Evolutionary conservation across 108 stramenopile genomes (phyloP).

Genomic region (Cyclotella cryptica): DNA sequence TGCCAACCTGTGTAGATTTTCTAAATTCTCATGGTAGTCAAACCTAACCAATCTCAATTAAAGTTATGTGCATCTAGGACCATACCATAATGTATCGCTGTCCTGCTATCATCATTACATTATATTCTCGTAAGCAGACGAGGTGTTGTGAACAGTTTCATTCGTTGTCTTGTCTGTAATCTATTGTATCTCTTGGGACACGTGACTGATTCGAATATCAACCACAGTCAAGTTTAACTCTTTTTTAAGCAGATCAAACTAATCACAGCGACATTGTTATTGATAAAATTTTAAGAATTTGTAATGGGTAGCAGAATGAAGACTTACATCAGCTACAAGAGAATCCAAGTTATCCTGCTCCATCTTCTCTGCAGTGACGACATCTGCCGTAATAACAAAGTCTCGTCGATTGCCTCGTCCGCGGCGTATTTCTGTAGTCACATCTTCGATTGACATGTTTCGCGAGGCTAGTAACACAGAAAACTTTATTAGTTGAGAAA

Average conservation of each 20-base stretch:
- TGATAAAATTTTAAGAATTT: background rate
- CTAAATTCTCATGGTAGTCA: background rate
- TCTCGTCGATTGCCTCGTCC: constrained; percentile 55
- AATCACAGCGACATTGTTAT: background rate
- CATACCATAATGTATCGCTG: too few relatives aligned
- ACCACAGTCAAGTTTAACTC: constrained; percentile 67
- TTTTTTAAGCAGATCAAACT: constrained; percentile 64
- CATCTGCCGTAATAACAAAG: constrained; percentile 75
- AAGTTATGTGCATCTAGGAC: background rate
- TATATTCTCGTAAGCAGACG: background rate
- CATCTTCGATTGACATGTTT: constrained; percentile 80
- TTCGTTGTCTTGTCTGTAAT: too few relatives aligned
- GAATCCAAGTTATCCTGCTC: constrained; percentile 60
- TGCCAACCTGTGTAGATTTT: background rate
- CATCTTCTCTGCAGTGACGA: constrained; percentile 57
- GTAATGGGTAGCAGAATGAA: background rate
- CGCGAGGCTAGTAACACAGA: constrained; percentile 27
- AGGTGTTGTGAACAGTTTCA: background rate
- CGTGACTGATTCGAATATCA: constrained; percentile 78
- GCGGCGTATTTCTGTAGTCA: constrained; percentile 71
- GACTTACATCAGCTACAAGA: constrained; percentile 31
- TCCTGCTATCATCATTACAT: too few relatives aligned
- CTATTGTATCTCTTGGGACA: constrained; percentile 8
- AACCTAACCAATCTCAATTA: background rate
- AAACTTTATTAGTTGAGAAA: background rate